Evolutionary conservation across 2,329 filamentous ascomycete genomes (phyloP), one percentile per base, ranked within the genome.

Genomic region (Penicillium fuscoglaucum): DNA sequence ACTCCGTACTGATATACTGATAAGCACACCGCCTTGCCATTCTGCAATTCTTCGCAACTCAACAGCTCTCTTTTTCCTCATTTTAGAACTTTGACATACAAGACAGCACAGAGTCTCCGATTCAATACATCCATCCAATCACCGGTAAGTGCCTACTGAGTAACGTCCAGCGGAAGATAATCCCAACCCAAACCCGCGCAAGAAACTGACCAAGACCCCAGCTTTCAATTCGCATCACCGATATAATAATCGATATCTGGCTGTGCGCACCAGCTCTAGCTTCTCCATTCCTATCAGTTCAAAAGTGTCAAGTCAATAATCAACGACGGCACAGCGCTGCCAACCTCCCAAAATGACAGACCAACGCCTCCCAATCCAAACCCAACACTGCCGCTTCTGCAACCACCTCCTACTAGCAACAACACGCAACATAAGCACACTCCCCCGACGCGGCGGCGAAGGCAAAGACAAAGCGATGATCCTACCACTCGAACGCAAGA

Each of bases 361-460:
- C 52, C 33, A 53, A 40, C 60, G 54, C 40, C 68, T 74, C 52
- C 71, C 68, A 63, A 66, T 83, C 50, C 80, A 78, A 66, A 81
- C 83, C 19, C 84, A 85, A 71, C 85, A 82, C 70, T 90, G 87
- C 79, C 72, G 73, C 46, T 80, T 87, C 70, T 90, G 87, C 80
- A 84, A 79, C 46, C 82, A 87, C 65, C 82, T 89, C 61, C 76
- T 89, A 55, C 80, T 90, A 61, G 82, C 85, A 24, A 86, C 79
- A 45, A 84, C 83, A 0, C 80, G 83, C 39, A 70, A 78, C 2
- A 75, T 89, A 47, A 61, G 75, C 29, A 63, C 73, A 0, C 79
- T 88, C 12, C 84, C 85, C 1, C 79, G 75, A 8, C 83, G 87
- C 47, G 70, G 76, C 59, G 61, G 68, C 7, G 76, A 78, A n/a